Conservation (phyloP, 768 basidiomycete genomes). For the Termitomyces sp. region DNA sequence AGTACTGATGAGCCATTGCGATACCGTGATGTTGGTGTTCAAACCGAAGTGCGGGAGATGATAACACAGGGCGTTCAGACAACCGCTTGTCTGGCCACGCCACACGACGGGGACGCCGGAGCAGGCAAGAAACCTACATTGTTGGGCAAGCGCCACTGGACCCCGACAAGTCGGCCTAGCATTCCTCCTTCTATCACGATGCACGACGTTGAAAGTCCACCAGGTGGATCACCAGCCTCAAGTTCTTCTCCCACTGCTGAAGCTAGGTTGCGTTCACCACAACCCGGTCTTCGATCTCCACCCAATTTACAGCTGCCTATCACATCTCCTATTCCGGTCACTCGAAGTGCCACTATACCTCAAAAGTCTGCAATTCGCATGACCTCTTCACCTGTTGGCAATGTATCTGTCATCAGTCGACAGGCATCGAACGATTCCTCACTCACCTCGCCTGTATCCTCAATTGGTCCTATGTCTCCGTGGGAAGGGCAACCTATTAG, state of each 20-base stretch:
- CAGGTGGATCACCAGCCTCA: slow-evolving; percentile 14
- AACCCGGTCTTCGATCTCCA: slow-evolving; percentile 6
- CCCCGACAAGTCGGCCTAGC: slow-evolving; percentile 19
- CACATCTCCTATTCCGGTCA: slow-evolving; percentile 5
- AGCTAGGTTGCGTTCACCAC: slow-evolving; percentile 1
- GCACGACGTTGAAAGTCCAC: slow-evolving; percentile 11
- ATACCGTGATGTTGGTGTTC: slow-evolving; percentile 65
- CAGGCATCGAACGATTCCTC: slow-evolving; percentile 47
- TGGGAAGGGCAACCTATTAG: slow-evolving; percentile 30
- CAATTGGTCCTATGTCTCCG: slow-evolving; percentile 47
- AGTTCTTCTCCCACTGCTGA: slow-evolving; percentile 14
- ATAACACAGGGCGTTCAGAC: slow-evolving; percentile 59
- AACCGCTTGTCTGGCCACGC: slow-evolving; percentile 21
- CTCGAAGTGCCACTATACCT: slow-evolving; percentile 16
- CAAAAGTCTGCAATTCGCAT: slow-evolving; percentile 12
- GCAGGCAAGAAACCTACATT: slow-evolving; percentile 12
- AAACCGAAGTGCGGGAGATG: slow-evolving; percentile 55
- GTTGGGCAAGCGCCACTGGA: slow-evolving; percentile 21
- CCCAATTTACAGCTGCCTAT: slow-evolving; percentile 5
- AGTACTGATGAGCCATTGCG: slow-evolving; percentile 36
- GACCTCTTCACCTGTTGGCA: slow-evolving; percentile 4
- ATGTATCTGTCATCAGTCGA: slow-evolving; percentile 21
- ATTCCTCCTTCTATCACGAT: slow-evolving; percentile 17
- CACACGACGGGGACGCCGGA: slow-evolving; percentile 4
- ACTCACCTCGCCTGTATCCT: slow-evolving; percentile 48